Base-by-base conservation (phyloP, 163 green algal species). In the Scenedesmus sp. region DNA sequence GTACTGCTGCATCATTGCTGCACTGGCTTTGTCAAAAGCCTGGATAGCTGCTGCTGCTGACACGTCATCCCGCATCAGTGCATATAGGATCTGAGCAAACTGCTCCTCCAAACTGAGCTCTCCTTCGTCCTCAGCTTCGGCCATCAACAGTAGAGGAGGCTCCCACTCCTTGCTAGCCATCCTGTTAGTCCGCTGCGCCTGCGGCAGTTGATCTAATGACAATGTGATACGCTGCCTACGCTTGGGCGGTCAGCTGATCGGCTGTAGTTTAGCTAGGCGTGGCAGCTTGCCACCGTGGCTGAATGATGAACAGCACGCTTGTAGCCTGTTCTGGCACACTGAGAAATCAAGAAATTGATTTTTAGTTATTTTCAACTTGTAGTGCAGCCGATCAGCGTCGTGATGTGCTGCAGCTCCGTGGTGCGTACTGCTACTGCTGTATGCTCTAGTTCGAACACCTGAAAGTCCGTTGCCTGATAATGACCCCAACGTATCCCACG, bases 1-100 rank as follows among this genome's bases (percentile, higher is more conserved):
- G 40, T 97, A 89, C 24, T 88, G 53, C 7, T 94, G 83, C 12
- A 94, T 93, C 3, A 89, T 78, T 59, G 83, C 26, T 5, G 89
- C 46, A 81, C 94, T 97, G 30, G 95, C 76, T 18, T 85, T 68
- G 15, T 94, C 89, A n/a, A 96, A 95, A 0, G 81, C 70, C 0
- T 4, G 42, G 7, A 97, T 87, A 1, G 91, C 92, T 16, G 94
- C 91, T 35, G 93, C 83, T 0, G 90, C 86, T 44, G 88, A 84
- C 2, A 88, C 46, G 13, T 93, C 68, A 56, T 94, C 94, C 22
- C 65, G 70, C 87, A 97, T 95, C 24, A 96, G 89, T 40, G 83
- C 86, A 0, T 86, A 68, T 42, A 97, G 78, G 35, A 95, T 89
- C 0, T 65, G 42, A 3, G 92, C 92, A 79, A 97, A 94, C 24